Evolutionary conservation across 495 filamentous ascomycete genomes (phyloP), one percentile per base, ranked within the genome.

Genomic region (Daldinia vernicosa): DNA sequence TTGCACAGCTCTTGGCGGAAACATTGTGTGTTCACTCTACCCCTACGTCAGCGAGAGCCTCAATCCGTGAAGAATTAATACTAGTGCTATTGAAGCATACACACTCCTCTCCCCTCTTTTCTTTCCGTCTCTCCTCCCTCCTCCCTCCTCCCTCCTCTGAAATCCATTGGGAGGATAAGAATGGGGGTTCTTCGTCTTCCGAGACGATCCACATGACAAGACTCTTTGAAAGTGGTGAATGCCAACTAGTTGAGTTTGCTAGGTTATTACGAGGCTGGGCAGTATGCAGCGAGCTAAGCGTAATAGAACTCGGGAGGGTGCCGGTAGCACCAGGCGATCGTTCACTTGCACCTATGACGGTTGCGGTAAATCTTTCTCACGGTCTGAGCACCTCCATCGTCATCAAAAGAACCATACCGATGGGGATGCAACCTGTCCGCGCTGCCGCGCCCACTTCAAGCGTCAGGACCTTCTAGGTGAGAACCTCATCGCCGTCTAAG

Each of bases 381-480:
- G 87, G 56, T 83, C 85, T 3, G 87, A 89, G 67, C 87, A 89
- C 76, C 77, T 88, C 12, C 87, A 88, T 32, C 83, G 87, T 12
- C 87, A 89, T 75, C 80, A 83, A 19, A 77, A 88, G 52, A 89
- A 89, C 65, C 87, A 89, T 61, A 83, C 80, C 26, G 81, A 84
- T 65, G 86, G 86, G 0, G 81, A 85, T 52, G 79, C 81, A 61
- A 88, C 85, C 0, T 89, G 87, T 66, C 74, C 81, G 54, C 79
- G 86, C 32, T 89, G 87, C 52, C 82, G 82, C 45, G 86, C 87
- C 15, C 86, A 89, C 75, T 89, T 89, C 72, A 78, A 82, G 32
- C 81, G 87, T 17, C 82, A 80, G 50, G 87, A 89, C 74, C 70
- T 89, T 19, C 74, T 89, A 47, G 83, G 86, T 87, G 71, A 72